Evolutionary conservation across 2,329 filamentous ascomycete genomes (phyloP), one percentile per base, ranked within the genome.

Genomic region (Scedosporium boydii): DNA sequence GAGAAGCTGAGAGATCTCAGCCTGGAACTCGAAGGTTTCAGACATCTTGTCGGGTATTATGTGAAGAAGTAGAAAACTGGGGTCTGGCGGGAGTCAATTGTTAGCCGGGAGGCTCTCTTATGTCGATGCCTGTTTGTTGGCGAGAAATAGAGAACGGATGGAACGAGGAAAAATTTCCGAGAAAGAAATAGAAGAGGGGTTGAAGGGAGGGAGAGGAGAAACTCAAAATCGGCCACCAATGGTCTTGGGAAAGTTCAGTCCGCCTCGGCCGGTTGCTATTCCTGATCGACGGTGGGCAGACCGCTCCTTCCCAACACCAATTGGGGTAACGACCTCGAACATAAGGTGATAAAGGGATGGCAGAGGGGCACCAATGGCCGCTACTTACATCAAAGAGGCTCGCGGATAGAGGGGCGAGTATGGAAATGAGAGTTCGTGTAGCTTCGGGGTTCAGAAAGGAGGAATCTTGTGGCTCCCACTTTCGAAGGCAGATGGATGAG

Each of bases 1-100:
- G 77, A 99, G 90, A 70, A 99, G 91, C 91, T 99, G 95, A 90
- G 93, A 98, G 78, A 99, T 99, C 90, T 99, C 95, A 89, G 95
- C 95, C 89, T 99, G 95, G 85, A 98, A 99, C 89, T 98, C 93
- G 83, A 99, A 99, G 71, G 93, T 97, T 85, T 98, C 93, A 79
- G 91, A 63, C 65, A 66, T 66, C 42, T 63, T 69, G 64, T 57
- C 64, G 59, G 56, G 48, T 53, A 53, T 53, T 53, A 29, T 60
- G 62, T 62, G 59, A 53, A 44, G 61, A 34, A 34, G 29, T 34
- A 34, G 60, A 7, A 41, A 60, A 16, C 26, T 38, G 46, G 61
- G 64, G 64, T 63, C 59, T 65, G 23, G 23, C 51, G 9, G 29
- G 27, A 48, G 27, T 27, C 18, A 12, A 23, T 16, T 18, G 14